Evolutionary conservation across 257 asterid genomes (phyloP).

Genomic region (Solanum tarapatanum): DNA sequence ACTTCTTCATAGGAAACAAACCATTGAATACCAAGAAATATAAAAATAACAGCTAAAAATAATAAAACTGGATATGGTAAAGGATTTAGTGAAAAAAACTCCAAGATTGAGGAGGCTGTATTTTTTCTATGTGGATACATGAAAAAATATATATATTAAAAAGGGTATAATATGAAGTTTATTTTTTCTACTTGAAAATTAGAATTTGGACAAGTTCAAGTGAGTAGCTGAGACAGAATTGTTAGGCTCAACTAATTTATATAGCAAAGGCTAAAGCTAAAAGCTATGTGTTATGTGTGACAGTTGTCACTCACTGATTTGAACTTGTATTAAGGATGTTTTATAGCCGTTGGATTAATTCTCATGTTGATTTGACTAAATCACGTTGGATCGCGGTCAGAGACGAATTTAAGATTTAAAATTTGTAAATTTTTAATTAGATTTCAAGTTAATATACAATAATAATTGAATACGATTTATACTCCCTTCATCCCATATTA

Average conservation of each 20-base stretch:
- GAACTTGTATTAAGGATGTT: neutral
- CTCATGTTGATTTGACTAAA: neutral
- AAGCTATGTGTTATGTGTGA: neutral
- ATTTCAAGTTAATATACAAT: neutral
- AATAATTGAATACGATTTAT: neutral
- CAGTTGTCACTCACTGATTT: neutral
- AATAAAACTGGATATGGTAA: slow-evolving; percentile 69
- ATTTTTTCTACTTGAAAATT: neutral
- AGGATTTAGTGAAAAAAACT: slow-evolving; percentile 46
- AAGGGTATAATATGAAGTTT: neutral
- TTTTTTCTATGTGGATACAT: slow-evolving; percentile 30
- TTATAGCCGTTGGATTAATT: neutral
- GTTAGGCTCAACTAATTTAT: neutral
- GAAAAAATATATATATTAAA: neutral
- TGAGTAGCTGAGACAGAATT: neutral
- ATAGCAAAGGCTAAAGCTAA: neutral
- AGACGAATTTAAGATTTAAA: neutral
- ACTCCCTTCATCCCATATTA: neutral
- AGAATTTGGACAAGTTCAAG: neutral
- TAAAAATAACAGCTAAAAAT: slow-evolving; percentile 41
- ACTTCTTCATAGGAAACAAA: slow-evolving; percentile 59
- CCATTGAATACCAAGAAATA: slow-evolving; percentile 78
- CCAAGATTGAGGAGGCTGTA: slow-evolving; percentile 37
- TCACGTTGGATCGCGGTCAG: too few species aligned
- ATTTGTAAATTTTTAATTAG: neutral